These are phyloP conservation scores for Oehlia diaphana DNA, from an alignment of 192 early-diverging fungal species.

Conservation along the genomic window DNA sequence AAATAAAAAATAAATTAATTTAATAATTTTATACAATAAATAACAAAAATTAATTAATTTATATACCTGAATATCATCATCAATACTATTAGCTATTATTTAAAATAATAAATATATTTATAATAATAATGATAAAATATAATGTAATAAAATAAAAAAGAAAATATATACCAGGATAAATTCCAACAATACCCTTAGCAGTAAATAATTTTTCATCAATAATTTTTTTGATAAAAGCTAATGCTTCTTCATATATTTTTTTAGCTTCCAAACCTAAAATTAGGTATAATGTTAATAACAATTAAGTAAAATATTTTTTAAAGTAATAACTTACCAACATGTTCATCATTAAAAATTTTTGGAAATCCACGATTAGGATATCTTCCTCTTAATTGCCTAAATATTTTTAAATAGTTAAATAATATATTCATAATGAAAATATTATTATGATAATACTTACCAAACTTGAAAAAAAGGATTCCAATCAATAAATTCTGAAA, in stretches of 20 bases:
- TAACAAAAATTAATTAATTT: background rate
- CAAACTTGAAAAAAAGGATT: conserved; percentile 99
- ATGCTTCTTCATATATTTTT: conserved; percentile 85
- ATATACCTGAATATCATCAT: conserved; percentile 82
- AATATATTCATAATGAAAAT: background rate
- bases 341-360: conserved; percentile 96
- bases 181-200: conserved; percentile 80
- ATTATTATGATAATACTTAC: conserved; percentile 26
- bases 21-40: background rate
- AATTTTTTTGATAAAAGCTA: conserved; percentile 77
- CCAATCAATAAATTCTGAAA: conserved; percentile 93
- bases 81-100: conserved; percentile 68
- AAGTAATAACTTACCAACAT: conserved; percentile 59
- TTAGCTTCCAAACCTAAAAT: conserved; percentile 70
- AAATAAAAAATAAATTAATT: background rate
- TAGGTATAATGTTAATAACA: background rate
- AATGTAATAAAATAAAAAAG: background rate
- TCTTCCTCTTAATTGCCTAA: conserved; percentile 83
- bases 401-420: background rate
- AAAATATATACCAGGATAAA: conserved; percentile 60
- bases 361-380: conserved; percentile 97
- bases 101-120: background rate
- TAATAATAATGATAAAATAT: background rate
- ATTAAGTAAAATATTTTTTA: background rate
- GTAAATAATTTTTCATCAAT: conserved; percentile 70